Conservation (phyloP, 768 basidiomycete genomes). For the Suillus tomentosus region DNA sequence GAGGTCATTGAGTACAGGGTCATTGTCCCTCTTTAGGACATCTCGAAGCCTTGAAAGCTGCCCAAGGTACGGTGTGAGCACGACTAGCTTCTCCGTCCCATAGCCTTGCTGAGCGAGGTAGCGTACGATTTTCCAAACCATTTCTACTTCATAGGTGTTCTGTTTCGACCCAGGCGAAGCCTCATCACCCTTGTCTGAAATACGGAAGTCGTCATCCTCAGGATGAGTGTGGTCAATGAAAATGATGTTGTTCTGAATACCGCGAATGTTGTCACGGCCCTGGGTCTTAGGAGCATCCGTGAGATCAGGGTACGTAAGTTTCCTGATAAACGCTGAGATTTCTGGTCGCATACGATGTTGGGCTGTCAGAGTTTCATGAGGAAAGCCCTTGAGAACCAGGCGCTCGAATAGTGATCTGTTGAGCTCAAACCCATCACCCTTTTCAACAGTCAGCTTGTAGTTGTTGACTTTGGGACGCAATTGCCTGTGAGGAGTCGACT, state of each 20-base stretch:
- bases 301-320: constrained; percentile 67
- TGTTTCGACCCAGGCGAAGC: constrained; percentile 58
- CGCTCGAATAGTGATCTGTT: constrained; percentile 73
- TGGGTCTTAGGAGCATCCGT: constrained; percentile 53
- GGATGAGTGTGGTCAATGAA: constrained; percentile 59
- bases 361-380: constrained; percentile 53
- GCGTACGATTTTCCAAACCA: constrained; percentile 65
- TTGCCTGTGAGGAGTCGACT: constrained; percentile 44
- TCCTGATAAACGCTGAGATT: constrained; percentile 61
- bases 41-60: constrained; percentile 56
- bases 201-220: constrained; percentile 48
- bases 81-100: constrained; percentile 56
- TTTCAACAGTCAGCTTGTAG: constrained; percentile 66
- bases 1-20: constrained; percentile 64
- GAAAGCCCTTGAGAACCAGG: constrained; percentile 60
- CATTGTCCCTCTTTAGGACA: constrained; percentile 46
- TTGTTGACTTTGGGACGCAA: constrained; percentile 73
- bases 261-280: constrained; percentile 52
- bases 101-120: constrained; percentile 74
- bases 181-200: constrained; percentile 49
- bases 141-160: constrained; percentile 58
- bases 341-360: constrained; percentile 81
- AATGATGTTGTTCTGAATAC: constrained; percentile 57
- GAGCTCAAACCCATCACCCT: constrained; percentile 65
- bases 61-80: constrained; percentile 71